Base-by-base conservation (phyloP, 495 filamentous ascomycete genomes). In the Aspergillus diversus region DNA sequence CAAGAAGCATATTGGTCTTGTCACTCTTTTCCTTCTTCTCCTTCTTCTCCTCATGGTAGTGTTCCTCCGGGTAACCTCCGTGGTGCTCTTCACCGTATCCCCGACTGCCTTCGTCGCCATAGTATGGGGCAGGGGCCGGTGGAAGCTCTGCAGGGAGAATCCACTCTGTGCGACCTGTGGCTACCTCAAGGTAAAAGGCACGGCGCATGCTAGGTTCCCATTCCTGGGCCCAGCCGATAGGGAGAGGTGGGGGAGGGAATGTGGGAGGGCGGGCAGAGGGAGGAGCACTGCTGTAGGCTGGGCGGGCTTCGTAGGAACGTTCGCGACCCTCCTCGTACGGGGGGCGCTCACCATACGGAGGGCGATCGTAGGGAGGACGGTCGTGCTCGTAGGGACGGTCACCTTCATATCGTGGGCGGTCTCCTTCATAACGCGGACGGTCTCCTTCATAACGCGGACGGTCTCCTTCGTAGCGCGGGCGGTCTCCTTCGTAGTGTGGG, bases 151-250 rank as follows among this genome's bases (percentile, higher is more conserved):
- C 33, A 34, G 85, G 85, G 0, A 75, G 73, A 61, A 87, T 86
- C 84, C 85, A 90, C 63, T 86, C 84, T 1, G 84, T 77, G 57
- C 83, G 82, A 42, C 85, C 86, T 9, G 83, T 87, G 37, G 81
- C 71, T 46, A 84, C 74, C 60, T 89, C 84, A 47, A 84, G 75
- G 67, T 82, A 90, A 75, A 84, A 86, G 71, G 83, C 89, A 57
- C 84, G 84, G 57, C 86, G 81, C 48, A 75, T 69, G 46, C 73
- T 76, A 46, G 80, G 77, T 58, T 90, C 86, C 81, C 83, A 90
- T 60, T 79, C 79, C 17, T 86, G 80, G 51, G 74, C 67, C 88
- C 88, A 90, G 63, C 86, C 87, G 0, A 71, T 57, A 2, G 86
- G 85, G 27, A 87, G 76, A 16, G 83, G 81, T 8, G 84, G 84